Conservation (phyloP, 1,284 basidiomycete species). For the Amylostereum areolatum region DNA sequence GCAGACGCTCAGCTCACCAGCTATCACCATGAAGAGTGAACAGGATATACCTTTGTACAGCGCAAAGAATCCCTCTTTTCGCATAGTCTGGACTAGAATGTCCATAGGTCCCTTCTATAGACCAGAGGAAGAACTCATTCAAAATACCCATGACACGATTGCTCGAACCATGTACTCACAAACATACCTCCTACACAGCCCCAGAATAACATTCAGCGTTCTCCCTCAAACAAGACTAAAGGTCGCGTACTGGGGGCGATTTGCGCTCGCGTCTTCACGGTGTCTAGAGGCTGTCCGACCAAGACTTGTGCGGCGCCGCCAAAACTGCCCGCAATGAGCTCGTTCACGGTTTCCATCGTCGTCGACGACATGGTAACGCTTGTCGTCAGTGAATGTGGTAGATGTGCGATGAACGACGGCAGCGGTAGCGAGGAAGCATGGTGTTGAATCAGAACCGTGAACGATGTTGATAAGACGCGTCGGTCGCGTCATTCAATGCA, state of each 20-base stretch:
- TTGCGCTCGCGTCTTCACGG: constrained; percentile 79
- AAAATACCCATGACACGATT: neutral
- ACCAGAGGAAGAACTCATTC: neutral
- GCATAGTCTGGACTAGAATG: constrained; percentile 73
- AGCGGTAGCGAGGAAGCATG: too few relatives aligned
- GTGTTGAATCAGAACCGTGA: too few relatives aligned
- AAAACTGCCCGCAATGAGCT: constrained; percentile 72
- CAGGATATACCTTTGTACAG: constrained; percentile 76
- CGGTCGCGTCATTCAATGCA: too few relatives aligned
- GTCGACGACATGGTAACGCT: constrained; percentile 5
- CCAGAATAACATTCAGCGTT: constrained; percentile 2
- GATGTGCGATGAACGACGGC: too few relatives aligned
- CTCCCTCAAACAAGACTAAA: constrained; percentile 4
- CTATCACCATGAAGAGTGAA: neutral
- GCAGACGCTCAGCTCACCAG: neutral
- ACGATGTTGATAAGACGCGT: too few relatives aligned
- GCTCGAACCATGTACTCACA: constrained; percentile 39
- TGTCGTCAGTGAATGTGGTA: neutral
- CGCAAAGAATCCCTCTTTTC: constrained; percentile 86
- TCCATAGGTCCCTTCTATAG: constrained; percentile 88
- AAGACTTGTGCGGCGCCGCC: constrained; percentile 80
- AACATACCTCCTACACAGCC: constrained; percentile 63
- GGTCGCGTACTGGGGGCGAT: constrained; percentile 59
- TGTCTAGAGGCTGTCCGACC: constrained; percentile 85
- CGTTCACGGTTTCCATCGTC: constrained; percentile 50